These are phyloP conservation scores for Penicillium sp. DNA, from an alignment of 2,329 filamentous ascomycete species.

Conservation along the genomic window DNA sequence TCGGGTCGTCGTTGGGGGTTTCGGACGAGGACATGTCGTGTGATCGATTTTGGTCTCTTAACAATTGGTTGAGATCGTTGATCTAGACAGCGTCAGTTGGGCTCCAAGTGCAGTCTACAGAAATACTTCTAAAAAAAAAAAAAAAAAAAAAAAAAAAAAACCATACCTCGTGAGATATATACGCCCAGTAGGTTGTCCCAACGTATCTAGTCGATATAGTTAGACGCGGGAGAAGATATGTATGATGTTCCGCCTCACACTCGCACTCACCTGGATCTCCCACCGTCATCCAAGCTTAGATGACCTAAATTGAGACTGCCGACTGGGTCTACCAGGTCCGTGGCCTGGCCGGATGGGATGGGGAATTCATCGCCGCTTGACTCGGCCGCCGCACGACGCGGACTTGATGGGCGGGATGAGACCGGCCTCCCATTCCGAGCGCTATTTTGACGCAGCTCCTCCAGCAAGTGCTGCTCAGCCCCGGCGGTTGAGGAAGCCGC, in stretches of 20 bases:
- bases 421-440: constrained; percentile 16
- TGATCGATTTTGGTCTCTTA: constrained; percentile 47
- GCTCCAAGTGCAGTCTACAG: neutral
- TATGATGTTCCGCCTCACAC: too few species aligned
- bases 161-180: constrained; percentile 49
- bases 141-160: too few species aligned
- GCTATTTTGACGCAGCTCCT: constrained; percentile 25
- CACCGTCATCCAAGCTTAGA: constrained; percentile 49
- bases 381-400: constrained; percentile 36
- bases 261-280: constrained; percentile 36
- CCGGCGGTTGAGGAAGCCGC: constrained; percentile 20
- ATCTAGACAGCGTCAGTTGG: constrained; percentile 33
- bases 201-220: constrained; percentile 42
- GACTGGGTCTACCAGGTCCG: constrained; percentile 47
- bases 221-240: too few species aligned
- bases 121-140: too few species aligned
- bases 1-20: constrained; percentile 26
- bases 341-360: constrained; percentile 46
- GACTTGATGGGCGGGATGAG: constrained; percentile 35
- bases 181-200: constrained; percentile 52
- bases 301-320: constrained; percentile 47
- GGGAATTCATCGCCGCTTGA: constrained; percentile 47
- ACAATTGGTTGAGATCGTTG: constrained; percentile 48
- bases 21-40: constrained; percentile 31
- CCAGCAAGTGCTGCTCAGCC: constrained; percentile 17